phyloP scores from a whole-genome alignment of 2,329 filamentous ascomycete genomes.

The Pseudogymnoascus sp. region DNA sequence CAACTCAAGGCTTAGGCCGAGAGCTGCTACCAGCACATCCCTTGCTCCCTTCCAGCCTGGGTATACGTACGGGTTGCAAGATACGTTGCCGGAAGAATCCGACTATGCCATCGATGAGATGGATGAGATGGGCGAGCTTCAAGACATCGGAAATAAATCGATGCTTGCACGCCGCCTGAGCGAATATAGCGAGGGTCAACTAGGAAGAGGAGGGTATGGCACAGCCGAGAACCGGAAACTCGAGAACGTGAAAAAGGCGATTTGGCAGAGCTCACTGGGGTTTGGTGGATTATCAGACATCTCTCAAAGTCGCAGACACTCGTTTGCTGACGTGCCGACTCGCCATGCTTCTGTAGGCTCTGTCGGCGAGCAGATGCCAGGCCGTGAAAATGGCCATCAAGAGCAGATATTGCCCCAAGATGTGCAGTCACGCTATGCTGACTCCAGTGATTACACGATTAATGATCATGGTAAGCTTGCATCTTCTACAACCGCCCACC shows the following conservation, averaged over 20 bases:
- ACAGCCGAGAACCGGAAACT: constrained; percentile 49
- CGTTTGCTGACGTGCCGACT: constrained; percentile 63
- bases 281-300: constrained; percentile 55
- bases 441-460: constrained; percentile 22
- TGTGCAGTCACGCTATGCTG: constrained; percentile 25
- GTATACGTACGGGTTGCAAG: constrained; percentile 53
- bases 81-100: constrained; percentile 54
- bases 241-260: constrained; percentile 58
- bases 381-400: constrained; percentile 14
- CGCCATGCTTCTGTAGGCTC: constrained; percentile 57
- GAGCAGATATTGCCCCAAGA: constrained; percentile 25
- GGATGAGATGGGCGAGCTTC: constrained; percentile 50
- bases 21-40: constrained; percentile 46
- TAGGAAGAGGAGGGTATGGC: constrained; percentile 11
- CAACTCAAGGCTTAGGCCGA: constrained; percentile 46
- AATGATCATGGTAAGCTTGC: constrained; percentile 29
- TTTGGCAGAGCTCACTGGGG: constrained; percentile 65
- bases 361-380: constrained; percentile 36
- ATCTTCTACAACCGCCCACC: constrained; percentile 12
- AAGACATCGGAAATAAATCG: constrained; percentile 25
- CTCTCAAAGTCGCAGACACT: constrained; percentile 70
- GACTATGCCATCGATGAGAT: constrained; percentile 68
- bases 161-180: constrained; percentile 30
- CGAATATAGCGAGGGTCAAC: constrained; percentile 19
- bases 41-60: constrained; percentile 39